phyloP scores from a whole-genome alignment of 2,329 filamentous ascomycete species.

The Exophiala alcalophila region DNA sequence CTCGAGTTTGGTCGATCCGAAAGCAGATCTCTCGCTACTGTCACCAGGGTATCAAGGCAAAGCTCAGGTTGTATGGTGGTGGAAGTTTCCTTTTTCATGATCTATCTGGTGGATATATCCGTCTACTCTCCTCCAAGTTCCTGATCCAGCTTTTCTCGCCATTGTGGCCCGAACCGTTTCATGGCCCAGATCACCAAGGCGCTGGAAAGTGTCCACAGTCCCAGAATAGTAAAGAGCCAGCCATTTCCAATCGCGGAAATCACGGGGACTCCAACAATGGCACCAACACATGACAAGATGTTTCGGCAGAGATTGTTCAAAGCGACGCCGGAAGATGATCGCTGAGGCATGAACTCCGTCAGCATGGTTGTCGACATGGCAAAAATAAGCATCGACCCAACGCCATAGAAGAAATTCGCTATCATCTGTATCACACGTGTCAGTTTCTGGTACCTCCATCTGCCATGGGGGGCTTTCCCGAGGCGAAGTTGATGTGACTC shows the following conservation, averaged over 20 bases:
- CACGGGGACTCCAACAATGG: constrained; percentile 66
- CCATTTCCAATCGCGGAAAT: constrained; percentile 70
- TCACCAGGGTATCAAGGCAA: no score
- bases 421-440: constrained; percentile 44
- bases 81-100: neutral
- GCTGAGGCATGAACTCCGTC: constrained; percentile 75
- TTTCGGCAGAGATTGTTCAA: constrained; percentile 73
- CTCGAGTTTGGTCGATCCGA: constrained; percentile 1
- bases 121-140: constrained; percentile 16
- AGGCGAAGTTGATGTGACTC: constrained; percentile 29
- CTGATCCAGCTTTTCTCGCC: constrained; percentile 29
- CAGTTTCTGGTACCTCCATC: constrained; percentile 24
- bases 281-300: constrained; percentile 70
- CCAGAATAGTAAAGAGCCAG: constrained; percentile 68
- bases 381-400: constrained; percentile 77
- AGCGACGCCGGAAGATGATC: constrained; percentile 69
- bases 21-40: neutral
- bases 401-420: constrained; percentile 70
- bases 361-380: constrained; percentile 74
- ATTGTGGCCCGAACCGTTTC: constrained; percentile 30
- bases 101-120: neutral
- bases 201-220: constrained; percentile 55
- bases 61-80: no score
- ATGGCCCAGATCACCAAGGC: constrained; percentile 62
- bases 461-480: constrained; percentile 4